Percentiles rank a stretch among this genome's conserved stretches.
Conservation (phyloP, 345 rosid species). For the Camelina hispida region DNA sequence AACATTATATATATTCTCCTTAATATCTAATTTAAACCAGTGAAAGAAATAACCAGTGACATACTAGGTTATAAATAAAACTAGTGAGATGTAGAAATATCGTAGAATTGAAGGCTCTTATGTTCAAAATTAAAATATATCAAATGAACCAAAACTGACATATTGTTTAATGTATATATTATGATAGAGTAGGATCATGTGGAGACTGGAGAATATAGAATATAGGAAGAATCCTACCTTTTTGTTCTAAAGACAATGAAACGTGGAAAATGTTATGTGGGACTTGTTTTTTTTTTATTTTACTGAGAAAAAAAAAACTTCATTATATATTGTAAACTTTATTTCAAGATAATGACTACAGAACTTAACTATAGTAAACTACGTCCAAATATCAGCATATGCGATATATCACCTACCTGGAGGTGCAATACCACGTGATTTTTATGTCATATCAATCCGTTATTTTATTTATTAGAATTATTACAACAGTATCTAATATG, state of each 20-base stretch:
- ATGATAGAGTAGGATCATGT: not conserved
- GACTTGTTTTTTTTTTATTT: not conserved
- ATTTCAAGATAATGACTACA: not conserved
- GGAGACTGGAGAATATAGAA: not conserved
- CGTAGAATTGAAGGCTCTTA: no score
- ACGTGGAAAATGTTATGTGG: not conserved
- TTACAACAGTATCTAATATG: not conserved
- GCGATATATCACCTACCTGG: slow-evolving; percentile 24
- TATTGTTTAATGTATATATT: no score
- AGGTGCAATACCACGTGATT: slow-evolving; percentile 28
- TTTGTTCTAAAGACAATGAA: not conserved
- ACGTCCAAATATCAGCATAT: not conserved
- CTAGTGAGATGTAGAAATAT: not conserved
- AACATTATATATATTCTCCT: no score
- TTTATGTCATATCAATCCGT: not conserved
- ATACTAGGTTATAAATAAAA: not conserved
- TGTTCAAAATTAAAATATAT: no score
- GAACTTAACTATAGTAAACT: not conserved
- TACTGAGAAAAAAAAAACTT: no score
- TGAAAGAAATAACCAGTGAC: not conserved
- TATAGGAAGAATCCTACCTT: not conserved
- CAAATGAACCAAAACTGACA: not conserved
- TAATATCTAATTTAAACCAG: not conserved
- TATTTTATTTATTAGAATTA: not conserved
- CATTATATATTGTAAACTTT: no score